Percentiles rank a stretch among this genome's conserved stretches.
Conservation (phyloP, 139 green algal genomes). For the Micractinium sp. region DNA sequence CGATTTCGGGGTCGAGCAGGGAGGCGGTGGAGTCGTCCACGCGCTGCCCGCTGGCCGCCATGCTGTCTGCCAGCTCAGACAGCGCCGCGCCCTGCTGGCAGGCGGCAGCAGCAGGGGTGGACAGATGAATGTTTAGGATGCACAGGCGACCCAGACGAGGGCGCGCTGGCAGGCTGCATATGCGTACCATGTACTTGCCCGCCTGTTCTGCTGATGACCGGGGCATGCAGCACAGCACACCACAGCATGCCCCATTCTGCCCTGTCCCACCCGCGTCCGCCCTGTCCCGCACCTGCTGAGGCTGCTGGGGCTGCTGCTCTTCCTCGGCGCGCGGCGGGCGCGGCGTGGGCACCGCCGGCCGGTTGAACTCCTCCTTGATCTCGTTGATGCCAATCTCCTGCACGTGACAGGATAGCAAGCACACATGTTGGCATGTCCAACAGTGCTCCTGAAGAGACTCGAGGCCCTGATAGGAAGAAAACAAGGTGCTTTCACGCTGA, state of each 20-base stretch:
- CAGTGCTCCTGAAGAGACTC: too few species aligned
- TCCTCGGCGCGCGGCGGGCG: neutral
- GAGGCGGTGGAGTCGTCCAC: neutral
- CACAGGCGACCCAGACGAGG: neutral
- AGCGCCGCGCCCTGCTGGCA: constrained; percentile 21
- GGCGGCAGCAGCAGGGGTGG: neutral
- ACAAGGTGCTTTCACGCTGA: too few species aligned
- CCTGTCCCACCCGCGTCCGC: neutral
- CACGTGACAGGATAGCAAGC: too few species aligned
- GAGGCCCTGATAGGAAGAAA: too few species aligned
- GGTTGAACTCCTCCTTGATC: constrained; percentile 70
- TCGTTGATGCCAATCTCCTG: constrained; percentile 97
- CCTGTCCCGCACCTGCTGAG: neutral
- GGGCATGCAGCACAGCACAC: too few species aligned
- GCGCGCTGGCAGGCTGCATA: neutral
- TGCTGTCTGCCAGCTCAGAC: constrained; percentile 44
- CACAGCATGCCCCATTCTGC: too few species aligned
- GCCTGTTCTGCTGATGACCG: neutral
- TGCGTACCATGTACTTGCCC: too few species aligned
- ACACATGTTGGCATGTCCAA: too few species aligned
- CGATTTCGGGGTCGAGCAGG: constrained; percentile 80
- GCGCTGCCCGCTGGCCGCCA: constrained; percentile 1
- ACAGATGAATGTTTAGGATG: neutral
- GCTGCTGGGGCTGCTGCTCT: neutral
- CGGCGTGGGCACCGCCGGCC: constrained; percentile 28